phyloP scores from a whole-genome alignment of 2,329 filamentous ascomycete species.

The Trichoderma oligosporum region DNA sequence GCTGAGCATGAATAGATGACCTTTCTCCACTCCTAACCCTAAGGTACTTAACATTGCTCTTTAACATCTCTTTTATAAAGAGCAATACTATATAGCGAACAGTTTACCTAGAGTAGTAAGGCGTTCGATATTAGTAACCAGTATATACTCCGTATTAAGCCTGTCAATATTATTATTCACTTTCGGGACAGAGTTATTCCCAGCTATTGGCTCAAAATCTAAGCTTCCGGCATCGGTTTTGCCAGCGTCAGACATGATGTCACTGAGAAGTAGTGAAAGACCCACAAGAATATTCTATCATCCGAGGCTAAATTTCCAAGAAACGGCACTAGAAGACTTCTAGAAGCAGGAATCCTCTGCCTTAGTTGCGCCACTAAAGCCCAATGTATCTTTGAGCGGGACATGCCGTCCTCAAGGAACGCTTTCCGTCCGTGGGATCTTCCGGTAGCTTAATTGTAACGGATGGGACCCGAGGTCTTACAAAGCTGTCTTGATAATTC shows the following conservation, averaged over 20 bases:
- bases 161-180: too few species aligned
- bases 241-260: constrained; percentile 3
- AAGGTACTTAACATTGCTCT: too few species aligned
- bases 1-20: too few species aligned
- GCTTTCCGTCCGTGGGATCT: constrained; percentile 8
- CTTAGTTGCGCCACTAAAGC: background rate
- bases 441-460: background rate
- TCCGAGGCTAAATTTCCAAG: too few species aligned
- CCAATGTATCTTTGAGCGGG: background rate
- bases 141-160: too few species aligned
- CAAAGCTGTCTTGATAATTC: constrained; percentile 3
- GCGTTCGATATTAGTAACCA: too few species aligned
- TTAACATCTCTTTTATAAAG: too few species aligned
- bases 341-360: background rate
- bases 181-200: too few species aligned
- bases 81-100: too few species aligned
- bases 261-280: background rate
- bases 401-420: constrained; percentile 2
- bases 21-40: too few species aligned
- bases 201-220: background rate
- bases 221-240: background rate
- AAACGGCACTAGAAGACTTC: background rate
- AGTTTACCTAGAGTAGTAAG: too few species aligned
- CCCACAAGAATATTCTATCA: background rate
- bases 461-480: background rate